These are phyloP conservation scores for Chenopodium album DNA, from an alignment of 148 eudicot species.

Conservation along the genomic window DNA sequence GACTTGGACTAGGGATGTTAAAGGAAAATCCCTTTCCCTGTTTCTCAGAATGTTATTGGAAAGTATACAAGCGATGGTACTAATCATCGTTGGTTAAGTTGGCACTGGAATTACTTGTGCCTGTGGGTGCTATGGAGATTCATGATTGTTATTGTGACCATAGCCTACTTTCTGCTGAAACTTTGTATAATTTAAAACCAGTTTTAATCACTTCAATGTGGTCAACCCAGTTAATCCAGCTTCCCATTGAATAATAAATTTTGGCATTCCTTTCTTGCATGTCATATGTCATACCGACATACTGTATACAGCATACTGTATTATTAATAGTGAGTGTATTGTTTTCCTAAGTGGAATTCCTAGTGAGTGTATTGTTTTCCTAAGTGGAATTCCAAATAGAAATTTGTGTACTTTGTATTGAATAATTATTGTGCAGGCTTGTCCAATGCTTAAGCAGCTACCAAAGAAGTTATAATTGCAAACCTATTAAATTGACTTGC, in stretches of 20 bases:
- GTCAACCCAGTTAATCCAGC: background rate
- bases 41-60: background rate
- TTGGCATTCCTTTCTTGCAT: background rate
- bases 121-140: background rate
- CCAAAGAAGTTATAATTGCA: background rate
- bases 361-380: no score
- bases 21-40: no score
- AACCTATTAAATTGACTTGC: background rate
- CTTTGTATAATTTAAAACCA: no score
- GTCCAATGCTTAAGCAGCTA: background rate
- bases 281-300: no score
- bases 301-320: no score
- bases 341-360: no score
- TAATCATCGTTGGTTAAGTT: background rate
- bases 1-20: no score
- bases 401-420: background rate
- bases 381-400: no score
- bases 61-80: background rate
- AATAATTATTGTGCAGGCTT: background rate
- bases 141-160: background rate
- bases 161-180: background rate
- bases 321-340: no score
- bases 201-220: no score
- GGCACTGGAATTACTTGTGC: background rate
- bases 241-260: background rate